Conservation (phyloP, 2,329 filamentous ascomycete species). For the Fusarium vanettenii region DNA sequence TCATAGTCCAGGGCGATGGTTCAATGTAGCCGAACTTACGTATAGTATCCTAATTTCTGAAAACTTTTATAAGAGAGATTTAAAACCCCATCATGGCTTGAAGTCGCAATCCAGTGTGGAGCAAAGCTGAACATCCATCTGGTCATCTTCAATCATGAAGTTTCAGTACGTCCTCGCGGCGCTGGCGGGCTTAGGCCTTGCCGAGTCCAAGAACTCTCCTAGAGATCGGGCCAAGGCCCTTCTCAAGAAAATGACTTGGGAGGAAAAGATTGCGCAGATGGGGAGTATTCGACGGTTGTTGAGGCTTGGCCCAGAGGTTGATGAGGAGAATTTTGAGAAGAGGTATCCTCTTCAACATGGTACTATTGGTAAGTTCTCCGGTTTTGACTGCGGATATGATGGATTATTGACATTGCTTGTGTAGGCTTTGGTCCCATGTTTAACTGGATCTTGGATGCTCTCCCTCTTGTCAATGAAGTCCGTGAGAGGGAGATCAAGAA, state of each 20-base stretch:
- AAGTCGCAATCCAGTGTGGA: background rate
- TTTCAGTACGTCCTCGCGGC: conserved; percentile 13
- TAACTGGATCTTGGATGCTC: conserved; percentile 44
- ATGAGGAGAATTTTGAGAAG: conserved; percentile 32
- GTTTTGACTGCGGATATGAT: background rate
- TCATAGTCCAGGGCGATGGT: conserved; percentile 23
- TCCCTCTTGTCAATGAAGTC: conserved; percentile 42
- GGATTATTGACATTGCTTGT: background rate
- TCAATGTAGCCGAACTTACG: conserved; percentile 4
- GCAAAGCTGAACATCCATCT: background rate
- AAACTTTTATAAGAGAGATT: conserved; percentile 7
- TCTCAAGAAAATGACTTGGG: conserved; percentile 32
- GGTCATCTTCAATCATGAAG: conserved; percentile 13
- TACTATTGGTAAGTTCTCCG: conserved; percentile 26
- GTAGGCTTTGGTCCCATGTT: conserved; percentile 44
- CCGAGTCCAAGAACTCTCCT: conserved; percentile 13
- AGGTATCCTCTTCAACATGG: conserved; percentile 29
- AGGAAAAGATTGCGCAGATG: conserved; percentile 37
- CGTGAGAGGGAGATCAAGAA: conserved; percentile 29
- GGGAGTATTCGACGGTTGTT: conserved; percentile 30
- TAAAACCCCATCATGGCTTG: background rate
- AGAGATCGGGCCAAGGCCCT: conserved; percentile 23
- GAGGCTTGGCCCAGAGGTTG: conserved; percentile 14
- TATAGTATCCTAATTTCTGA: background rate
- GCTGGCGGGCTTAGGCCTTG: conserved; percentile 14